phyloP scores from a whole-genome alignment of 805 yeast genomes.

The Kodamaea lidongshanica region DNA sequence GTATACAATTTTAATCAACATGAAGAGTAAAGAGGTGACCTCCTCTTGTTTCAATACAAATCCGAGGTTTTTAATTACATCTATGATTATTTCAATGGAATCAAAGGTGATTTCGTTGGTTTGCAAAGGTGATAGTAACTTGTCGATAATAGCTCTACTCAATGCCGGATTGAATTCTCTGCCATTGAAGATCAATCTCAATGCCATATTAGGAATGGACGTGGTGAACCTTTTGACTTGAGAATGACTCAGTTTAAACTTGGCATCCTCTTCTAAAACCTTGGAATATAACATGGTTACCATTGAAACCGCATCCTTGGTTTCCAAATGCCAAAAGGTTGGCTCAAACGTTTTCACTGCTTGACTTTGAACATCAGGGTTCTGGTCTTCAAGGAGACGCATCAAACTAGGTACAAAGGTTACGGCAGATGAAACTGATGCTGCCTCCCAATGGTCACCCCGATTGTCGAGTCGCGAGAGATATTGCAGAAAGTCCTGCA shows the following conservation, averaged over 20 bases:
- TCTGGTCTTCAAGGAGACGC: slow-evolving; percentile 49
- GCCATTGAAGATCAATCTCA: slow-evolving; percentile 36
- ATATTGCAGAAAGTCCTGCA: slow-evolving; percentile 59
- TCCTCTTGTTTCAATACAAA: slow-evolving; percentile 33
- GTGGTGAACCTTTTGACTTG: slow-evolving; percentile 32
- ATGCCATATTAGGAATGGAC: slow-evolving; percentile 48
- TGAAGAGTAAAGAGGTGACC: slow-evolving; percentile 17
- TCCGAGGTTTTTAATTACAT: slow-evolving; percentile 48
- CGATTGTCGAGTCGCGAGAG: too few species aligned
- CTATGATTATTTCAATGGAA: slow-evolving; percentile 54
- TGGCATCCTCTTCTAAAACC: slow-evolving; percentile 14
- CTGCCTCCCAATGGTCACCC: too few species aligned
- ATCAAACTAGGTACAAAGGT: slow-evolving; percentile 30
- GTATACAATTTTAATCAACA: slow-evolving; percentile 33
- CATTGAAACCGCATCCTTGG: slow-evolving; percentile 25
- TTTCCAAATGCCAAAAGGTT: slow-evolving; percentile 33
- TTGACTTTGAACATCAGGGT: slow-evolving; percentile 69
- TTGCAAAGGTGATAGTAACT: slow-evolving; percentile 35
- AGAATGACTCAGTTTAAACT: slow-evolving; percentile 8
- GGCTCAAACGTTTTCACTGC: slow-evolving; percentile 57
- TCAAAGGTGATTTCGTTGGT: slow-evolving; percentile 41
- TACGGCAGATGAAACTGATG: too few species aligned
- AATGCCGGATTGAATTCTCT: slow-evolving; percentile 11
- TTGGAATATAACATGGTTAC: slow-evolving; percentile 22
- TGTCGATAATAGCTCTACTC: slow-evolving; percentile 27